phyloP scores from a whole-genome alignment of 768 basidiomycete genomes.

The Multifurca ochricompacta region DNA sequence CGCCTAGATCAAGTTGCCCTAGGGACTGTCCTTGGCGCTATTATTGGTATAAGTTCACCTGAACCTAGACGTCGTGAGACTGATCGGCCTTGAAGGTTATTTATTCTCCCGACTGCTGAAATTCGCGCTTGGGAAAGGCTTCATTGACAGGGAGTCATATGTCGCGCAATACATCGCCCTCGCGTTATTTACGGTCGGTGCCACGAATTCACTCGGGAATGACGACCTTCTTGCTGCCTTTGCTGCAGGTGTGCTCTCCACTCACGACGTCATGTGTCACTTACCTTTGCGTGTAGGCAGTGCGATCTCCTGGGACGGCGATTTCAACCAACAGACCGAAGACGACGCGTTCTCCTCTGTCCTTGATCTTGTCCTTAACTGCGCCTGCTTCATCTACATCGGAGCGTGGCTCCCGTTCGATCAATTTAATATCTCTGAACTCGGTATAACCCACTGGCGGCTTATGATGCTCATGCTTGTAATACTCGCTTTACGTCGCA shows the following conservation, averaged over 20 bases:
- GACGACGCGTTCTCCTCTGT: constrained; percentile 85
- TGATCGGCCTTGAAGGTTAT: constrained; percentile 36
- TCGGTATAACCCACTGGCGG: constrained; percentile 64
- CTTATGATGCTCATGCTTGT: constrained; percentile 58
- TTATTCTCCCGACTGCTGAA: constrained; percentile 68
- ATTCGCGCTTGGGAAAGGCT: constrained; percentile 49
- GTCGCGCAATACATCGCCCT: constrained; percentile 78
- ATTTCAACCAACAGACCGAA: constrained; percentile 74
- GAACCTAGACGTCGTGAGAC: not conserved
- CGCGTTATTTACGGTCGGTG: constrained; percentile 67
- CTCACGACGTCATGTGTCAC: not conserved
- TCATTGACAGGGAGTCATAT: constrained; percentile 77
- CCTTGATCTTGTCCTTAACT: constrained; percentile 80
- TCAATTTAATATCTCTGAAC: constrained; percentile 43
- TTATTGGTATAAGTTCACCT: constrained; percentile 31
- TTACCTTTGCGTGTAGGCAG: constrained; percentile 44
- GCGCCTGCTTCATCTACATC: constrained; percentile 72
- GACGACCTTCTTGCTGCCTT: constrained; percentile 90
- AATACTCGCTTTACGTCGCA: constrained; percentile 69
- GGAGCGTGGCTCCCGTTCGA: constrained; percentile 82
- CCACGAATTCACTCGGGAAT: constrained; percentile 70
- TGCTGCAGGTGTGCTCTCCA: constrained; percentile 50
- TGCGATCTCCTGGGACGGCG: constrained; percentile 88
- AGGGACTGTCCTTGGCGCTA: constrained; percentile 60
- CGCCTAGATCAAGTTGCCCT: constrained; percentile 69